phyloP scores from a whole-genome alignment of 2,329 filamentous ascomycete genomes.

The Monosporascus sp. region DNA sequence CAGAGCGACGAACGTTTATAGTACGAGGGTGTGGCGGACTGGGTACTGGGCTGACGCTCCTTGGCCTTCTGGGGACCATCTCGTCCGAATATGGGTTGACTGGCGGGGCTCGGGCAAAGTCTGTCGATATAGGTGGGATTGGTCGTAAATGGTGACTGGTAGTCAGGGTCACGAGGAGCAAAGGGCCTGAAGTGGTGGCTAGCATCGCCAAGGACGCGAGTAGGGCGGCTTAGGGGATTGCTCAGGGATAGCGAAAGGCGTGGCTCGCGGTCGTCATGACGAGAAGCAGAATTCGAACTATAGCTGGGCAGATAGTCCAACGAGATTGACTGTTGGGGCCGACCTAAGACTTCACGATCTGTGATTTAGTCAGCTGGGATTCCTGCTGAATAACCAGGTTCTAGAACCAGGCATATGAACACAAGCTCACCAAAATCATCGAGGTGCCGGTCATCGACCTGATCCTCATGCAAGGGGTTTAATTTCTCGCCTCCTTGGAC shows the following conservation, averaged over 20 bases:
- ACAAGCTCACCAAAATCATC: constrained; percentile 25
- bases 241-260: constrained; percentile 17
- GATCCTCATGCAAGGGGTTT: not conserved
- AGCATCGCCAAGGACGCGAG: constrained; percentile 24
- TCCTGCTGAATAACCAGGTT: not conserved
- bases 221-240: constrained; percentile 6
- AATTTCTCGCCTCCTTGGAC: constrained; percentile 1
- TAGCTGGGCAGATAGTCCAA: not conserved
- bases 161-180: constrained; percentile 7
- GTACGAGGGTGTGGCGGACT: constrained; percentile 15
- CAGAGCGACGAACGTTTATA: constrained; percentile 14
- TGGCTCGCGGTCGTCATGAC: constrained; percentile 4
- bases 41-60: constrained; percentile 13
- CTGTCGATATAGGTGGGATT: constrained; percentile 3
- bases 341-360: constrained; percentile 24
- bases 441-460: constrained; percentile 8
- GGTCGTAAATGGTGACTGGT: constrained; percentile 14
- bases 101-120: constrained; percentile 10
- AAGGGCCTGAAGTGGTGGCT: constrained; percentile 26
- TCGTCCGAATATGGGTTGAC: constrained; percentile 8
- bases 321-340: constrained; percentile 1
- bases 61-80: constrained; percentile 10
- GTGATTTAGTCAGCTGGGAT: not conserved
- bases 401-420: not conserved
- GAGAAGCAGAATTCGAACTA: not conserved